Evolutionary conservation across 1,284 basidiomycete genomes (phyloP).

Genomic region (Pseudozyma sp.): DNA sequence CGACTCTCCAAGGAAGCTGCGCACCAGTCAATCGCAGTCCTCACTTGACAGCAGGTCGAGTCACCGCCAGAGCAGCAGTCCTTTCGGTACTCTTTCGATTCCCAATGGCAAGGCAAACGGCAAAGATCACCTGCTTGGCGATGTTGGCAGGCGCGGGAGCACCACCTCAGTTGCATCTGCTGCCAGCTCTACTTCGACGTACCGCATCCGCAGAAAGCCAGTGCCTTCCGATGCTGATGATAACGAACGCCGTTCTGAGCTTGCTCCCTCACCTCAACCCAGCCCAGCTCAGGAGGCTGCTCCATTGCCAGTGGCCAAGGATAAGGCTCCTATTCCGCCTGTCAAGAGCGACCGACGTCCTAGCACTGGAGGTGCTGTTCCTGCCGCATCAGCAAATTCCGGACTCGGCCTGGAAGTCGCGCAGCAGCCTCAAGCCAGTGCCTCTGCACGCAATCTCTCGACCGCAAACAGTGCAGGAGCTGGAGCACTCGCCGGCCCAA

Average conservation of each 20-base stretch:
- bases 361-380: conserved; percentile 15
- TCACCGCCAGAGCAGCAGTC: conserved; percentile 11
- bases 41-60: conserved; percentile 9
- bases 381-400: background rate
- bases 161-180: conserved; percentile 30
- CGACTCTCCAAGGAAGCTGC: conserved; percentile 1
- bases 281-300: conserved; percentile 10
- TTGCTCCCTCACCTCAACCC: conserved; percentile 9
- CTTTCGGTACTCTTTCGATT: conserved; percentile 23
- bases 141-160: conserved; percentile 23
- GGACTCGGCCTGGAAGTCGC: conserved; percentile 5
- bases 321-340: background rate
- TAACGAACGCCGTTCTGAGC: conserved; percentile 16
- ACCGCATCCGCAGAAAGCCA: conserved; percentile 43
- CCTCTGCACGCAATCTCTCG: conserved; percentile 23
- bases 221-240: conserved; percentile 38
- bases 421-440: conserved; percentile 12
- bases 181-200: conserved; percentile 44
- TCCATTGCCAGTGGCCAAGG: conserved; percentile 17
- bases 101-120: conserved; percentile 16
- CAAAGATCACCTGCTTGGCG: background rate
- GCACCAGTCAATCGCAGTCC: conserved; percentile 8
- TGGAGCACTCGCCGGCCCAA: background rate
- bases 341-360: conserved; percentile 12
- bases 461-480: background rate